Percentiles rank a stretch among this genome's conserved stretches.
Conservation (phyloP, 208 protist genomes). For the Crithidia sp. region DNA sequence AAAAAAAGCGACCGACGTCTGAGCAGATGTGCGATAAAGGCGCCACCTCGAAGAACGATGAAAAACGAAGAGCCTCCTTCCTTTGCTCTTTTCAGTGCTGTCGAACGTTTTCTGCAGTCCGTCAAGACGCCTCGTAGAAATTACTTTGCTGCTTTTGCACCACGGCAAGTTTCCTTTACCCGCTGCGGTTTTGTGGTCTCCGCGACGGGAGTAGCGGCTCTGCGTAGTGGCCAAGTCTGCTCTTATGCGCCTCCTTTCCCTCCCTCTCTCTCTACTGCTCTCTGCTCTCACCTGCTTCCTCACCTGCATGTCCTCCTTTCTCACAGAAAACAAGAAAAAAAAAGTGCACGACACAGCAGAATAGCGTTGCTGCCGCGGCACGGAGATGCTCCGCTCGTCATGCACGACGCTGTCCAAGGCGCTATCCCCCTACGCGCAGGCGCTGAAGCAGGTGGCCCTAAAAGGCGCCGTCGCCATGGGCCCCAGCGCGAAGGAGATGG, state of each 20-base stretch:
- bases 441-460: constrained; percentile 85
- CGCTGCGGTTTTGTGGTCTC: not conserved
- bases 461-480: constrained; percentile 77
- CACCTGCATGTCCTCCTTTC: too few species aligned
- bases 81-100: too few species aligned
- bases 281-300: not conserved
- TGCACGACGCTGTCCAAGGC: constrained; percentile 44
- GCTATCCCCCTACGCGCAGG: constrained; percentile 89
- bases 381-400: constrained; percentile 19
- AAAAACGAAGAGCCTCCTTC: too few species aligned
- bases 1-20: too few species aligned
- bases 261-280: constrained; percentile 23
- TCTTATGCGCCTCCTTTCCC: not conserved
- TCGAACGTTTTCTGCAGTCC: too few species aligned
- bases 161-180: too few species aligned
- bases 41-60: too few species aligned
- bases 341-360: too few species aligned
- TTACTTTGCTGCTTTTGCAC: too few species aligned
- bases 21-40: too few species aligned
- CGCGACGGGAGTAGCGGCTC: not conserved
- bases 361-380: not conserved
- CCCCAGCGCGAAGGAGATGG: constrained; percentile 81
- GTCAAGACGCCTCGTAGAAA: too few species aligned
- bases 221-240: not conserved
- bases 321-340: too few species aligned